Base-by-base conservation (phyloP, 345 rosid species). In the Orychophragmus violaceus region DNA sequence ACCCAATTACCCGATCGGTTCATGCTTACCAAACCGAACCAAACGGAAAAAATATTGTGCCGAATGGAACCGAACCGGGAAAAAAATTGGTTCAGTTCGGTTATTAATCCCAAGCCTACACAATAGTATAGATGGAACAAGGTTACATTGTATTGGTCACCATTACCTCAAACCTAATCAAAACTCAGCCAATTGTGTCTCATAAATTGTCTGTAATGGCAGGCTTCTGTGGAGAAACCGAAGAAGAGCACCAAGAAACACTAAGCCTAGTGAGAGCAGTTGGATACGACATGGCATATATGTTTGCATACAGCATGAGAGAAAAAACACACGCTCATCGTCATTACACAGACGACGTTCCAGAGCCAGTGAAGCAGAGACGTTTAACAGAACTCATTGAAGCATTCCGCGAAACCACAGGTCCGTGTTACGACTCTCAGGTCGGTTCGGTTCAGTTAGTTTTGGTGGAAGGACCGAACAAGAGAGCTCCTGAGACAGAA, bases 271-370 rank as follows among this genome's bases (percentile, higher is more conserved):
- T 93, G 41, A 83, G 70, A 68, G 75, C 80, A 5, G 97, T 86
- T 45, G 85, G 94, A 37, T 93, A 85, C 67, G 97, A 93, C 60
- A 90, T 90, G 97, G 95, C 97, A n/a, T 90, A 86, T 80, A 86
- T 93, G 95, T 90, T 93, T 84, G 97, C 98, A 39, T 93, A 90
- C 74, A 93, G 96, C 84, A 90, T 90, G 97, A 78, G 97, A 61
- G 97, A 90, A 73, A 93, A 87, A 66, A 88, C 97, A 0, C 96
- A 90, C 76, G 98, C 98, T 23, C 87, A 93, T 30, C 70, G 96
- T 64, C 82, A 84, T 37, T 93, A 85, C 65, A 70, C 50, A 2
- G 96, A 90, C 60, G 90, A 86, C 35, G 90, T 93, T 59, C 84
- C 97, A 5, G 96, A 88, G 56, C 87, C 84, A 58, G 85, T 93